Base-by-base conservation (phyloP, 176 grass and related monocot species). In the Carex myosuroides region DNA sequence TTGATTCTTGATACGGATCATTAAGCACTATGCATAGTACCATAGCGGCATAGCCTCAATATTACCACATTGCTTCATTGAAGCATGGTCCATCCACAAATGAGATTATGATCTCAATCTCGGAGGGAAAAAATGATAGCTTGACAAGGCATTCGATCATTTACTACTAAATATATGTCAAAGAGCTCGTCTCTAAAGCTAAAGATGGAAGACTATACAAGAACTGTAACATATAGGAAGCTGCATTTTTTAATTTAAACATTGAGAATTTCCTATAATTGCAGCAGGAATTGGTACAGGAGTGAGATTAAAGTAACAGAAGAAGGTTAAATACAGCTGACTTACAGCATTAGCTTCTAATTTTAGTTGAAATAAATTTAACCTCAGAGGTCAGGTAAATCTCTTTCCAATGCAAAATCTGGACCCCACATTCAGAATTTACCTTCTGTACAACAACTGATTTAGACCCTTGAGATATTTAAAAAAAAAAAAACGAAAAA, bases 371-470 rank as follows among this genome's bases (percentile, higher is more conserved):
- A 63, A 79, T 62, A 54, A 55, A 78, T 56, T 77, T 55, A 77
- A 55, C 73, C 50, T 77, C 48, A 78, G 14, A 29, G 52, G 24
- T 57, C 50, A 57, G 73, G 52, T 50, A 57, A 37, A 71, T 78
- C 73, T 32, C 50, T 88, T 83, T 63, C 85, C 81, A 86, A 73
- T 88, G 81, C 85, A 85, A 86, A 90, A 77, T 89, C 65, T 85
- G 85, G 70, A 72, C 74, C 42, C 50, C 46, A 7, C 81, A 30
- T 83, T 66, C 60, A 44, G 85, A 91, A 68, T 87, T 88, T 86
- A 2, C 82, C 73, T 88, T 85, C 80, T 87, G 72, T 84, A 94
- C 94, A 94, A 91, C 77, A 68, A 64, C 12, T 48, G 86, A 79
- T 83, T 90, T 70, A 71, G 60, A 63, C 61, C 61, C 65, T 80